Evolutionary conservation across 2,329 filamentous ascomycete species (phyloP).

Genomic region (Verticillium dahliae): DNA sequence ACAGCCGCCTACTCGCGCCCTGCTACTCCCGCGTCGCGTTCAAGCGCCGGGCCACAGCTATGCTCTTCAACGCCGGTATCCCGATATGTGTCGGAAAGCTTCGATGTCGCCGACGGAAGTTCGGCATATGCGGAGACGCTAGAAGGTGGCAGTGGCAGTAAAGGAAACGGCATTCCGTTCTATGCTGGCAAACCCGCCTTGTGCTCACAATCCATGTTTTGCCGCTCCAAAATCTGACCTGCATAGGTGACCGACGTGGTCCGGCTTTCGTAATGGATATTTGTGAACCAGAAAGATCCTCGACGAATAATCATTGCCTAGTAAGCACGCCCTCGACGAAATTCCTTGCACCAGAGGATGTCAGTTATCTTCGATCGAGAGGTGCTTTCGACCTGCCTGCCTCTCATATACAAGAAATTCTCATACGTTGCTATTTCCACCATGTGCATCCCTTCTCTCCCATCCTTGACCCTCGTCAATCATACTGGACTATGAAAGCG

Average conservation of each 20-base stretch:
- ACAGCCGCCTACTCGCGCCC: no score
- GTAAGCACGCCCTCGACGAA: not conserved
- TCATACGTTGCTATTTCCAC: slow-evolving; percentile 11
- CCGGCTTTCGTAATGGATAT: not conserved
- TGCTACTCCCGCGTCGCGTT: no score
- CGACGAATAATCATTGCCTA: not conserved
- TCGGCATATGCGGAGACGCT: not conserved
- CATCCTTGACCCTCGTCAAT: slow-evolving; percentile 11
- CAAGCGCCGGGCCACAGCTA: no score
- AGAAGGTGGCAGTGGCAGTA: not conserved
- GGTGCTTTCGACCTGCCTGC: slow-evolving; percentile 10
- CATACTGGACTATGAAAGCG: slow-evolving; percentile 8
- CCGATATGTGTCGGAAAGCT: not conserved
- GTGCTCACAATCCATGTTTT: no score
- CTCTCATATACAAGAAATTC: slow-evolving; percentile 3
- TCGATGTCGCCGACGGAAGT: not conserved
- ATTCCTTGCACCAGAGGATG: not conserved
- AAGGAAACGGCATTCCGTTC: not conserved
- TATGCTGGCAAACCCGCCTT: not conserved
- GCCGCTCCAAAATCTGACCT: not conserved
- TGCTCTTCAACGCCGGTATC: no score
- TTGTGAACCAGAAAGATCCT: not conserved
- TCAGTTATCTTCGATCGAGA: slow-evolving; percentile 1
- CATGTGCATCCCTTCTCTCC: slow-evolving; percentile 16
- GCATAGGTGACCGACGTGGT: not conserved